phyloP scores from a whole-genome alignment of 257 asterid genomes.

The Nicotiana tomentosiformis region DNA sequence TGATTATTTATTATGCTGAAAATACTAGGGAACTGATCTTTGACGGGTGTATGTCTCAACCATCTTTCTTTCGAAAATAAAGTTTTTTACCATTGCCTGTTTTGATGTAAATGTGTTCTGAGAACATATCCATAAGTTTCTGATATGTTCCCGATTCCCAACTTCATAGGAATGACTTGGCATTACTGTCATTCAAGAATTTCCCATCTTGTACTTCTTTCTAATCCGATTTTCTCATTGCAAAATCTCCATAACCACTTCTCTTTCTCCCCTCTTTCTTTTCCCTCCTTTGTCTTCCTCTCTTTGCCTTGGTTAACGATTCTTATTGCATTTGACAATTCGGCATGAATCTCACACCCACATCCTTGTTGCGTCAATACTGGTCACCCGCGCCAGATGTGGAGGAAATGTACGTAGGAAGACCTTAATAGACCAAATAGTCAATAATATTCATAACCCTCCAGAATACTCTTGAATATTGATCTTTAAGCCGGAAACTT shows the following conservation, averaged over 20 bases:
- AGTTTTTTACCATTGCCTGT: neutral
- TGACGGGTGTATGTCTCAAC: neutral
- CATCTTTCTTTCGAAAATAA: neutral
- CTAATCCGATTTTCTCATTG: neutral
- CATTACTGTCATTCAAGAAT: neutral
- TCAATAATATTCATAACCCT: no score
- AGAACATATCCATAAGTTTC: neutral
- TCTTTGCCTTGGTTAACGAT: no score
- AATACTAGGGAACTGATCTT: neutral
- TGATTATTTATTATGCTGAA: neutral
- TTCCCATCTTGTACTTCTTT: neutral
- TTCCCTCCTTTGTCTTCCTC: no score
- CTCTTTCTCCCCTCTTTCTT: no score
- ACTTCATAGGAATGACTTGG: neutral
- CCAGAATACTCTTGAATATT: no score
- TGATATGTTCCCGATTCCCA: neutral
- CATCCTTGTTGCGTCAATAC: no score
- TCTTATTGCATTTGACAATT: no score
- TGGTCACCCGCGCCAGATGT: no score
- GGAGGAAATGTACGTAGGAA: no score
- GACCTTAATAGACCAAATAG: no score
- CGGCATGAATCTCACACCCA: no score
- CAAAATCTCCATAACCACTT: neutral
- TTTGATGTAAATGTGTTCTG: neutral
- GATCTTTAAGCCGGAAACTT: no score